Evolutionary conservation across 2,329 filamentous ascomycete species (phyloP).

Genomic region (Fonsecaea multimorphosa): DNA sequence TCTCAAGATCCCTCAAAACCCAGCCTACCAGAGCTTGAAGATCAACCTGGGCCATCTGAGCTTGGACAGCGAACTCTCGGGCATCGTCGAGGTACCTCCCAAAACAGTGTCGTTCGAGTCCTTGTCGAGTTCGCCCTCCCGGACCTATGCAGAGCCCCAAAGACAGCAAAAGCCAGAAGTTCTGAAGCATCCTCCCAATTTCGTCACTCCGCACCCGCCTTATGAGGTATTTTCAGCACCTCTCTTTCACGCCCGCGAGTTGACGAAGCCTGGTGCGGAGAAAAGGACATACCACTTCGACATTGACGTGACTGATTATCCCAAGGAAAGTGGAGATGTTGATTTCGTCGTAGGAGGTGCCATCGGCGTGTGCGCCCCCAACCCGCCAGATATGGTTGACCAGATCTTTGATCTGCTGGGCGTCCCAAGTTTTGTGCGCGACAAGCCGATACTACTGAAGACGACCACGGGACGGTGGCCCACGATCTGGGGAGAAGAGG

Average conservation of each 20-base stretch:
- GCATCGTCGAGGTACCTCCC: conserved; percentile 73
- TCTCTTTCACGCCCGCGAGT: conserved; percentile 80
- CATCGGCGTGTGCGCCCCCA: conserved; percentile 90
- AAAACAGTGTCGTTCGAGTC: conserved; percentile 71
- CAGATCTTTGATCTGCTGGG: conserved; percentile 82
- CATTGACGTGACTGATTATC: conserved; percentile 93
- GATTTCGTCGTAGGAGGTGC: conserved; percentile 98
- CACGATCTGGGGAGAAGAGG: conserved; percentile 95
- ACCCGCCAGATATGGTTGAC: conserved; percentile 76
- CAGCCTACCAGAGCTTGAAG: conserved; percentile 79
- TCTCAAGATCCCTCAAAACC: conserved; percentile 73
- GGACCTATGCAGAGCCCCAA: conserved; percentile 21
- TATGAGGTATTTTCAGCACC: conserved; percentile 91
- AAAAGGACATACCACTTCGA: conserved; percentile 99
- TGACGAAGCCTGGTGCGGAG: conserved; percentile 87
- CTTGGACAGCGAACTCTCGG: conserved; percentile 71
- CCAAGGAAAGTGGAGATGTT: conserved; percentile 75
- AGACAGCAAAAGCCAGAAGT: conserved; percentile 18
- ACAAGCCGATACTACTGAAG: conserved; percentile 79
- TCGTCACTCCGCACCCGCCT: conserved; percentile 92
- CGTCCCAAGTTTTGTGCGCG: conserved; percentile 79
- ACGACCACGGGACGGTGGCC: conserved; percentile 89
- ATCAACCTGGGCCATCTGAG: conserved; percentile 78
- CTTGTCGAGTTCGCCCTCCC: conserved; percentile 22
- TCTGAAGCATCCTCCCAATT: conserved; percentile 74